Evolutionary conservation across 129 eudicot species (phyloP), one percentile per base, ranked within the genome.

Genomic region (Pseudognaphalium luteoalbum): DNA sequence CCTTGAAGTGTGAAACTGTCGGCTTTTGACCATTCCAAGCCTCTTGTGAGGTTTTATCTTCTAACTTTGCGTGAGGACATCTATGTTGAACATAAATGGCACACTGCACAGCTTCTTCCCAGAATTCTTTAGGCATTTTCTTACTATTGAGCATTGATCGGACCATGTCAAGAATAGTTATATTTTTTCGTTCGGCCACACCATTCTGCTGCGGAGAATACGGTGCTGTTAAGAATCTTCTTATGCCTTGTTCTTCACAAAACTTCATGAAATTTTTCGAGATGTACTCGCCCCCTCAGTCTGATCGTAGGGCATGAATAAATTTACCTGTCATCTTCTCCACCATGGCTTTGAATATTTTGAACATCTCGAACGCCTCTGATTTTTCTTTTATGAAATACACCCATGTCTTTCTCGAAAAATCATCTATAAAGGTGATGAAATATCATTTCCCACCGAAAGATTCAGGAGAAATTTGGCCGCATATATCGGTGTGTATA

Each of bases 11-110:
- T 29, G 68, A 73, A 14, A 73, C 21, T 8, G 51, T 29, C 29
- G 68, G 71, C 57, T 59, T 74, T 58, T 22, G 7, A 3, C 68
- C 59, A 15, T 64, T 71, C 75, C 75, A 71, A 3, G 15, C 12
- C 51, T 71, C 64, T 47, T 71, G 64, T 19, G 75, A 47, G 6
- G 75, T 71, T 47, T 51, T 20, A 29, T 51, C 21, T 4, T 14
- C 42, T 5, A 71, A 25, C 4, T 22, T 71, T 4, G 35, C 35
- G 15, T 51, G 69, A 32, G 57, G 68, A 73, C 69, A 73, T 6
- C 39, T 44, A 21, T 73, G 59, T 3, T 57, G 77, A 15, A 73
- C 34, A 25, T 73, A 73, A 0, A 58, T 68, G 3, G 69, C 68
- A 19, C 56, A 33, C 2, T 34, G 65, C 9, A 57, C 33, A 3